Evolutionary conservation across 305 asterid genomes (phyloP).

Genomic region (Solanum hybrid): DNA sequence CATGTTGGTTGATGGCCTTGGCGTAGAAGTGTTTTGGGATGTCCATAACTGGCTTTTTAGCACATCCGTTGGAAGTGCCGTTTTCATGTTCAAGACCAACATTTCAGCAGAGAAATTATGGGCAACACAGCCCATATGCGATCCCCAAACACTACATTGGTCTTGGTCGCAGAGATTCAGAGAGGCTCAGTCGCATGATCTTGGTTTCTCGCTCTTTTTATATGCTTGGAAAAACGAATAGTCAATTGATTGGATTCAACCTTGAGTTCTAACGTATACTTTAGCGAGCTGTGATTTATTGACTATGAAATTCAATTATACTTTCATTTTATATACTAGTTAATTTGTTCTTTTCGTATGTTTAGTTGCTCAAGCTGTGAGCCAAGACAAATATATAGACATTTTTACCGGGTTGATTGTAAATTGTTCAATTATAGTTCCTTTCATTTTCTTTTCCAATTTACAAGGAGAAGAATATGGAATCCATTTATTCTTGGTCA

Average conservation of each 20-base stretch:
- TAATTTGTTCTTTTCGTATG: constrained; percentile 16
- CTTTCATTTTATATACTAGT: constrained; percentile 22
- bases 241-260: constrained; percentile 18
- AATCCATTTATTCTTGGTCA: background rate
- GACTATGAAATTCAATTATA: constrained; percentile 25
- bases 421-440: constrained; percentile 21
- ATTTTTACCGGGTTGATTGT: constrained; percentile 22
- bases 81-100: constrained; percentile 59
- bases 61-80: constrained; percentile 39
- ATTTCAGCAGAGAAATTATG: constrained; percentile 51
- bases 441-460: constrained; percentile 14
- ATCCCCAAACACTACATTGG: constrained; percentile 44
- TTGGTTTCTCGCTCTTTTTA: constrained; percentile 47
- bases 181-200: constrained; percentile 36
- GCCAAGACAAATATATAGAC: constrained; percentile 7
- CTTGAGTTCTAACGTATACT: constrained; percentile 32
- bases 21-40: constrained; percentile 61
- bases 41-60: constrained; percentile 66
- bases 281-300: constrained; percentile 23
- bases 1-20: constrained; percentile 47
- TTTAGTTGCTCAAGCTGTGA: constrained; percentile 13
- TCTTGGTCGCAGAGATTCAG: constrained; percentile 49
- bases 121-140: constrained; percentile 38
- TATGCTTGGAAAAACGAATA: constrained; percentile 66
- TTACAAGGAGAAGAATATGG: background rate